Conservation (phyloP, 495 filamentous ascomycete genomes). For the Aspergillus haitiensis region DNA sequence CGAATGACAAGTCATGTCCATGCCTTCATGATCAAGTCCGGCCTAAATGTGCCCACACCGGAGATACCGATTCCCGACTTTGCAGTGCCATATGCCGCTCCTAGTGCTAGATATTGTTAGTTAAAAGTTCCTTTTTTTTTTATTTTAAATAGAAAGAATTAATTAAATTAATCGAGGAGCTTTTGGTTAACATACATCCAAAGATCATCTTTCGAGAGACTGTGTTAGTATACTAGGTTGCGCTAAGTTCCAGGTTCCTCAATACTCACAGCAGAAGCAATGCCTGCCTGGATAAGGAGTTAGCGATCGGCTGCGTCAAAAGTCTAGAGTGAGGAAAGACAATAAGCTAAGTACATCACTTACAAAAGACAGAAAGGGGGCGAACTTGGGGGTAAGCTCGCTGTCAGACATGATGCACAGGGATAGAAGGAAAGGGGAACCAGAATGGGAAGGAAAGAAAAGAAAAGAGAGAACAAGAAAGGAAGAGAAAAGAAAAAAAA, state of each 20-base stretch:
- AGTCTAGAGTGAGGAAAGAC: constrained; percentile 79
- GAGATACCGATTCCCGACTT: constrained; percentile 97
- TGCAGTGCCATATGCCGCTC: constrained; percentile 95
- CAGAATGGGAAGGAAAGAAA: not conserved
- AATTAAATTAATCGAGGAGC: constrained; percentile 16
- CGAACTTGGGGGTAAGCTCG: constrained; percentile 80
- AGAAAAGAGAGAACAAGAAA: not conserved
- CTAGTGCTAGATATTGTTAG: constrained; percentile 60
- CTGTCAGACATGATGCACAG: constrained; percentile 61
- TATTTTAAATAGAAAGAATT: constrained; percentile 17
- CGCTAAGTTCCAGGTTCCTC: constrained; percentile 20
- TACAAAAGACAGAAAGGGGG: constrained; percentile 98
- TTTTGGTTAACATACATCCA: constrained; percentile 65
- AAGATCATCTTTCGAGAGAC: constrained; percentile 67
- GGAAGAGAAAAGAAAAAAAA: not conserved
- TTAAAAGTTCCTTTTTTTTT: not conserved
- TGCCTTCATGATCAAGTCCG: constrained; percentile 98
- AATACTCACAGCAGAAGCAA: constrained; percentile 85
- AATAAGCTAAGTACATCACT: constrained; percentile 27
- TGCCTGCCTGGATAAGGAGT: constrained; percentile 61
- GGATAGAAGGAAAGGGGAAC: not conserved
- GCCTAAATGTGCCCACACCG: constrained; percentile 87
- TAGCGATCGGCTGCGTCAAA: constrained; percentile 64
- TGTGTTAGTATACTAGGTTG: constrained; percentile 26
- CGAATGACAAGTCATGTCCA: constrained; percentile 4